phyloP scores from a whole-genome alignment of 495 filamentous ascomycete species.

The Neurospora hispaniola region DNA sequence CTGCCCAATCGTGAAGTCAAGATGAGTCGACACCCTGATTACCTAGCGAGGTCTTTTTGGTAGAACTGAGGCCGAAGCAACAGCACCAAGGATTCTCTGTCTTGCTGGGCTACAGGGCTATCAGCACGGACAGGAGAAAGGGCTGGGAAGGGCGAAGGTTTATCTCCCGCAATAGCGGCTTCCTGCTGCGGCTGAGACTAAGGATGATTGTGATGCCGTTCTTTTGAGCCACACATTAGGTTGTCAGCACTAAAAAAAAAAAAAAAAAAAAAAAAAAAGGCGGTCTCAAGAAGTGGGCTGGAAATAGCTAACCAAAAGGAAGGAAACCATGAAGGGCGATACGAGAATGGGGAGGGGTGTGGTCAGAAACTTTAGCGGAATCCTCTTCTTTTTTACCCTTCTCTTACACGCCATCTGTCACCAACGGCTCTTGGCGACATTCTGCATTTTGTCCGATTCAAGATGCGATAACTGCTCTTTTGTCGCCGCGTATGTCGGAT shows the following conservation, averaged over 20 bases:
- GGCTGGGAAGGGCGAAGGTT: neutral
- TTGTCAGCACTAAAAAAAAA: neutral
- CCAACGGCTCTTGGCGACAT: neutral
- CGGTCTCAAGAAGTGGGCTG: neutral
- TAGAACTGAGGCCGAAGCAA: neutral
- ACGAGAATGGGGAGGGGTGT: neutral
- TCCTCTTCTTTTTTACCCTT: neutral
- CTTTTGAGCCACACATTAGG: neutral
- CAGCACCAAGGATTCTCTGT: neutral
- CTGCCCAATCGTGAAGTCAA: neutral
- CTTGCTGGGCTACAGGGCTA: neutral
- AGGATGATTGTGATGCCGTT: neutral
- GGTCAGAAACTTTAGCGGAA: neutral
- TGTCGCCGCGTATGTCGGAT: neutral
- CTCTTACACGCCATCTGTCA: neutral
- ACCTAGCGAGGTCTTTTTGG: neutral
- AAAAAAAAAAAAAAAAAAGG: neutral
- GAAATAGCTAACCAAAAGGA: neutral
- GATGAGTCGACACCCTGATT: neutral
- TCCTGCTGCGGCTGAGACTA: neutral
- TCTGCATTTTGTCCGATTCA: neutral
- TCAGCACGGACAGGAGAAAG: neutral
- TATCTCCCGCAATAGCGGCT: neutral
- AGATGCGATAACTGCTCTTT: neutral
- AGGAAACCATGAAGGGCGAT: neutral